A percentile compares a stretch with the other conserved stretches of the same genome.
These are phyloP conservation scores for Leccinum barrowsii DNA, from an alignment of 768 basidiomycete species.

Conservation along the genomic window DNA sequence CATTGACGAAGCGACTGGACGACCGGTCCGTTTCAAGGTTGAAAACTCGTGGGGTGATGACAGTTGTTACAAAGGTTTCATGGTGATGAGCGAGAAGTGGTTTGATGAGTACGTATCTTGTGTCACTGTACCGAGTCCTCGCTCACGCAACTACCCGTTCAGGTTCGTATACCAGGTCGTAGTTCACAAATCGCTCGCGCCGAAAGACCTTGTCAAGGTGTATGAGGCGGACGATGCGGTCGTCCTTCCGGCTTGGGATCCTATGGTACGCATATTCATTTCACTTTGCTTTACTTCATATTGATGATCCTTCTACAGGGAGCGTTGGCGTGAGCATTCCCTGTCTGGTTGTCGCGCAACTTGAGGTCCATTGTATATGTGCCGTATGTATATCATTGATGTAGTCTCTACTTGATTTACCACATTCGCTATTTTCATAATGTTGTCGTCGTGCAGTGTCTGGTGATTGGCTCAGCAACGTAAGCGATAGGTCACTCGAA, in stretches of 20 bases:
- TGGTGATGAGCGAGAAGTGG: too few relatives aligned
- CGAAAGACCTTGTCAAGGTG: conserved; percentile 77
- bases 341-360: background rate
- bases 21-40: conserved; percentile 88
- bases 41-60: conserved; percentile 93
- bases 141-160: conserved; percentile 2
- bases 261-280: conserved; percentile 24
- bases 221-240: conserved; percentile 63
- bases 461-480: background rate
- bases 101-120: background rate
- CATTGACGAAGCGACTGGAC: conserved; percentile 63
- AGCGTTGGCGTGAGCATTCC: conserved; percentile 20
- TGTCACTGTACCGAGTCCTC: background rate
- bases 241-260: conserved; percentile 86
- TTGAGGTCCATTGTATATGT: background rate
- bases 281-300: background rate
- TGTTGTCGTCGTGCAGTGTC: background rate
- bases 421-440: background rate
- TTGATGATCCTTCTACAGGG: conserved; percentile 13
- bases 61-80: too few relatives aligned
- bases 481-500: background rate
- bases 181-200: conserved; percentile 73
- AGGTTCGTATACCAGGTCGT: conserved; percentile 95
- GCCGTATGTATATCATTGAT: background rate
- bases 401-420: background rate